Percentiles rank a stretch among this genome's conserved stretches.
These are phyloP conservation scores for Wallacemonas sp. DNA, from an alignment of 208 protist genomes.

Conservation along the genomic window DNA sequence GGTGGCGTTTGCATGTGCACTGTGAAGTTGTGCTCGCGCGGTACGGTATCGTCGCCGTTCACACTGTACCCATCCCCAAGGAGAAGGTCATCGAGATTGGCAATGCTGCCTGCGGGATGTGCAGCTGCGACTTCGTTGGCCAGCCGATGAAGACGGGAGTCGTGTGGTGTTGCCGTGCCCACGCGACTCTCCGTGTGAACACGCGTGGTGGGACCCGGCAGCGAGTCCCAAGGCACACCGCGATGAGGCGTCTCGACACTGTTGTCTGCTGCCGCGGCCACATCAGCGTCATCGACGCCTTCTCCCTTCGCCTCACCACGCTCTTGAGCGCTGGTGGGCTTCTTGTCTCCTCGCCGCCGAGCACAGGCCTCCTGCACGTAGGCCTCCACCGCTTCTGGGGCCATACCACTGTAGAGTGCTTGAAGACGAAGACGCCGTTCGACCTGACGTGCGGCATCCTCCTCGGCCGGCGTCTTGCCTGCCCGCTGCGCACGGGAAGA, in stretches of 20 bases:
- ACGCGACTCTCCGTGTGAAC: not conserved
- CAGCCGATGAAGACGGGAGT: too few relatives aligned
- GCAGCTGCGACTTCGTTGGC: too few relatives aligned
- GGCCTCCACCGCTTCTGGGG: not conserved
- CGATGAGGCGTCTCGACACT: not conserved
- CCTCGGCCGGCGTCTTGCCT: not conserved
- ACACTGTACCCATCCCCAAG: constrained; percentile 4
- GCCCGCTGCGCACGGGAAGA: too few relatives aligned
- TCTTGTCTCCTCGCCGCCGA: too few relatives aligned
- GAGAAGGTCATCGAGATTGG: not conserved
- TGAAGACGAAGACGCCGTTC: constrained; percentile 32
- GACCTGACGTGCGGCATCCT: constrained; percentile 15
- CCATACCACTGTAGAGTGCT: constrained; percentile 30
- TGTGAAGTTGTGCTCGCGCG: not conserved
- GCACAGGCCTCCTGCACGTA: not conserved
- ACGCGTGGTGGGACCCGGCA: not conserved
- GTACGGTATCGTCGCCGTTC: not conserved
- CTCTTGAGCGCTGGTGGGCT: not conserved
- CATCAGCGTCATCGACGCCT: not conserved
- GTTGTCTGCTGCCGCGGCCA: not conserved
- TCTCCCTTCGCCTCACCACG: not conserved
- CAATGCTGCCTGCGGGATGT: too few relatives aligned
- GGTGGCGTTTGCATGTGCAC: not conserved
- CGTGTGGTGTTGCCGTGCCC: too few relatives aligned
- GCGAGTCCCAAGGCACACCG: constrained; percentile 21